Conservation (phyloP, 768 basidiomycete genomes). For the Pholiota conissans region DNA sequence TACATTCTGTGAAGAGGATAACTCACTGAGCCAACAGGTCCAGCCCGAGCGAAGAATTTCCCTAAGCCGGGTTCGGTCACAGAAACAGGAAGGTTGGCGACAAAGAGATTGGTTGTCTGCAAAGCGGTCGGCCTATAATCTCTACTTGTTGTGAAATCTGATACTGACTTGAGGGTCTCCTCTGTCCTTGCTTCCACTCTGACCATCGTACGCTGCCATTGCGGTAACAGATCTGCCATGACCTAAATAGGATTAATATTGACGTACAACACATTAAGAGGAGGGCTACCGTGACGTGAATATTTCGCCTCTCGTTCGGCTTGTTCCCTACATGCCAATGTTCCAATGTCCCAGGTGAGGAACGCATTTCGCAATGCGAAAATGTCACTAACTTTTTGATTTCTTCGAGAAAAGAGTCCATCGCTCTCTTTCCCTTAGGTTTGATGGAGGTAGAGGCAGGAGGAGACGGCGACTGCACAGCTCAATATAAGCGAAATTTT, state of each 20-base stretch:
- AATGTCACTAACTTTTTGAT: slow-evolving; percentile 72
- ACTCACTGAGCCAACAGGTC: slow-evolving; percentile 89
- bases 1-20: not conserved
- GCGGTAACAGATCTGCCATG: slow-evolving; percentile 83
- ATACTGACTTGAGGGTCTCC: slow-evolving; percentile 79
- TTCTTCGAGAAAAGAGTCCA: slow-evolving; percentile 96
- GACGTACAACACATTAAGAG: not conserved
- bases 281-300: slow-evolving; percentile 57
- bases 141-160: not conserved
- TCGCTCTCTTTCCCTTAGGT: slow-evolving; percentile 92
- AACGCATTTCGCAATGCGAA: not conserved
- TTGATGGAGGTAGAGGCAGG: slow-evolving; percentile 50
- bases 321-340: slow-evolving; percentile 69
- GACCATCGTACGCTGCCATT: slow-evolving; percentile 91
- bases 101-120: slow-evolving; percentile 94
- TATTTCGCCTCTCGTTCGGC: slow-evolving; percentile 87
- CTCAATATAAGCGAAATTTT: not conserved
- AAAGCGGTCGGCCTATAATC: not conserved
- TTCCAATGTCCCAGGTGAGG: slow-evolving; percentile 1
- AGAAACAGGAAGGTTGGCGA: slow-evolving; percentile 87
- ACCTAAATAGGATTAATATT: slow-evolving; percentile 28
- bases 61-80: slow-evolving; percentile 87
- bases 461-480: slow-evolving; percentile 57
- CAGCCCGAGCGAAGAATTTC: slow-evolving; percentile 85
- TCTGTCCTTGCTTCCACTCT: slow-evolving; percentile 86